phyloP scores from a whole-genome alignment of 371 early-diverging fungal genomes.

The Apophysomyces variabilis region DNA sequence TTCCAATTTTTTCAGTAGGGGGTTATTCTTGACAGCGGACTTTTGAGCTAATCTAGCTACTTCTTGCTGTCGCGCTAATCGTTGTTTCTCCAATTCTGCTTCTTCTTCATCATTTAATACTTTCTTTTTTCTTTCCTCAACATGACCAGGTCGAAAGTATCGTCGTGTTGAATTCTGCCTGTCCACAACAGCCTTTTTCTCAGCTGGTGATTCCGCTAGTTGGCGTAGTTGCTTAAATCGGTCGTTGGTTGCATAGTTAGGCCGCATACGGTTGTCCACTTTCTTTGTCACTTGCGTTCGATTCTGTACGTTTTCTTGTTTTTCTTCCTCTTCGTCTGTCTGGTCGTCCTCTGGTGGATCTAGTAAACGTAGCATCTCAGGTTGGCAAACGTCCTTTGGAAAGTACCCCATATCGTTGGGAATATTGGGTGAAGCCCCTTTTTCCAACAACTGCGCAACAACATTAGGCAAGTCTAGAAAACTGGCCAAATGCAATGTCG shows the following conservation, averaged over 20 bases:
- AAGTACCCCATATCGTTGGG: constrained; percentile 29
- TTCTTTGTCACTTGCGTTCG: not conserved
- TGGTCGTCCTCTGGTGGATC: constrained; percentile 4
- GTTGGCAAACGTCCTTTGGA: constrained; percentile 21
- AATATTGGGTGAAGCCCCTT: constrained; percentile 24
- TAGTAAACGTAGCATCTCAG: not conserved
- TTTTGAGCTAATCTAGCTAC: constrained; percentile 31
- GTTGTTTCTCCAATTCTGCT: constrained; percentile 29
- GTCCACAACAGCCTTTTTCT: constrained; percentile 18
- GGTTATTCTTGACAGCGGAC: constrained; percentile 43
- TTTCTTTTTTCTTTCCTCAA: constrained; percentile 34
- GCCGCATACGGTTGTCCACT: not conserved
- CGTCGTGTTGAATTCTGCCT: constrained; percentile 37
- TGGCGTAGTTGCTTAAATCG: constrained; percentile 35
- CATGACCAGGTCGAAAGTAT: constrained; percentile 39
- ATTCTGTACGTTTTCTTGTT: not conserved
- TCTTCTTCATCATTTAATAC: constrained; percentile 40
- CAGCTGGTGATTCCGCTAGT: constrained; percentile 30
- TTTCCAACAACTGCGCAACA: constrained; percentile 17
- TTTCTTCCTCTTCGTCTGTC: not conserved
- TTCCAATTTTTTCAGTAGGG: constrained; percentile 35
- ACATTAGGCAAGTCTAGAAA: constrained; percentile 20
- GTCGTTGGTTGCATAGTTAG: constrained; percentile 4
- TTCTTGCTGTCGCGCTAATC: constrained; percentile 29
- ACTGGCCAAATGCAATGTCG: constrained; percentile 31